Percentiles rank a stretch among this genome's conserved stretches.
Evolutionary conservation across 108 stramenopile genomes (phyloP).

Genomic region (Pseudonitzschia pungens): DNA sequence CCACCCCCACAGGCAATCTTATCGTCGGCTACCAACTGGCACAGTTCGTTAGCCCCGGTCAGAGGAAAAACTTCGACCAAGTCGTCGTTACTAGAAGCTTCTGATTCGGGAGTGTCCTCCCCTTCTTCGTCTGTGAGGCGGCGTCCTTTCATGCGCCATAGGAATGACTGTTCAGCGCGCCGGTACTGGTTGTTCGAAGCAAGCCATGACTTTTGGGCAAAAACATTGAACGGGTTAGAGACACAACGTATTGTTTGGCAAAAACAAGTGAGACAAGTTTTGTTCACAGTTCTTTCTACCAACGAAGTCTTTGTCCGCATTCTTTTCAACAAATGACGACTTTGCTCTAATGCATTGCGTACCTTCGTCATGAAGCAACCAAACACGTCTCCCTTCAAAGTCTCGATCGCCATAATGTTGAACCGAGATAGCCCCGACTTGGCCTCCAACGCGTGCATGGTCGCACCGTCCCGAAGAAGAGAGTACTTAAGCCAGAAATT

Average conservation of each 20-base stretch:
- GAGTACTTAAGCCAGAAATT: slow-evolving; percentile 84
- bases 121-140: slow-evolving; percentile 15
- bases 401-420: slow-evolving; percentile 79
- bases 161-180: slow-evolving; percentile 50
- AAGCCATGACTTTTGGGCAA: slow-evolving; percentile 44
- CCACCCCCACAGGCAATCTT: slow-evolving; percentile 54
- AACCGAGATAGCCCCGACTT: slow-evolving; percentile 56
- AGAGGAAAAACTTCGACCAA: slow-evolving; percentile 68
- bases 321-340: too few relatives aligned
- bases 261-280: background rate
- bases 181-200: slow-evolving; percentile 69
- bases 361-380: slow-evolving; percentile 59
- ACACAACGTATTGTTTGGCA: background rate
- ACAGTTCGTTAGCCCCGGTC: slow-evolving; percentile 45
- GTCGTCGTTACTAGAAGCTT: slow-evolving; percentile 40
- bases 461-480: slow-evolving; percentile 76
- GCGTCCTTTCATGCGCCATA: slow-evolving; percentile 61
- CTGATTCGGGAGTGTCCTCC: slow-evolving; percentile 50
- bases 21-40: slow-evolving; percentile 65
- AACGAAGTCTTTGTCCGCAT: background rate
- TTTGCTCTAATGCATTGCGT: background rate
- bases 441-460: slow-evolving; percentile 52
- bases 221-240: background rate
- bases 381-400: slow-evolving; percentile 77
- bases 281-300: background rate